phyloP scores from a whole-genome alignment of 2,329 filamentous ascomycete genomes.

The Aphanoascus verrucosus region DNA sequence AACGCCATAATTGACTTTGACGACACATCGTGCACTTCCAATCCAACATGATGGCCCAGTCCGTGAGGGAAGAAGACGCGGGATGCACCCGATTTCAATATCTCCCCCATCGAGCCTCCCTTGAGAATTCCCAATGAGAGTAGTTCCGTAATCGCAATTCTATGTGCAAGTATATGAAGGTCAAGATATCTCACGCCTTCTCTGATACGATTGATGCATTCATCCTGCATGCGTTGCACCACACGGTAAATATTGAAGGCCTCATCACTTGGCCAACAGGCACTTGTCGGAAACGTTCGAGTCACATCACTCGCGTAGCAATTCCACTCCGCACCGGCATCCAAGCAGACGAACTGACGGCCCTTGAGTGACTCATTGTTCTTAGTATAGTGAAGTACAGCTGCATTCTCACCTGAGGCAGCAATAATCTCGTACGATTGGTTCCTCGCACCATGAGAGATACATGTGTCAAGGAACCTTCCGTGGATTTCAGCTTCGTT shows the following conservation, averaged over 20 bases:
- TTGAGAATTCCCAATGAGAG: slow-evolving; percentile 63
- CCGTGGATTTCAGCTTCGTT: slow-evolving; percentile 80
- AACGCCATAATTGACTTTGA: slow-evolving; percentile 25
- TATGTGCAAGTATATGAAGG: slow-evolving; percentile 68
- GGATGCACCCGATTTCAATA: slow-evolving; percentile 30
- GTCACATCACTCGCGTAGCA: slow-evolving; percentile 69
- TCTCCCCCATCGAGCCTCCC: slow-evolving; percentile 46
- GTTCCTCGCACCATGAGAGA: slow-evolving; percentile 63
- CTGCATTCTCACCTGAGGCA: slow-evolving; percentile 66
- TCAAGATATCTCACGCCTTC: slow-evolving; percentile 70
- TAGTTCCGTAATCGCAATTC: slow-evolving; percentile 70
- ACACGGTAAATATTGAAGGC: slow-evolving; percentile 67
- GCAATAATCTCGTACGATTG: slow-evolving; percentile 85
- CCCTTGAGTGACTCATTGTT: slow-evolving; percentile 60
- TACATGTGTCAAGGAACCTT: slow-evolving; percentile 64
- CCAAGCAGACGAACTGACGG: slow-evolving; percentile 71
- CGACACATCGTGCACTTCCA: slow-evolving; percentile 38
- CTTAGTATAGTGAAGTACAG: slow-evolving; percentile 77
- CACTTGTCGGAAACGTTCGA: slow-evolving; percentile 71
- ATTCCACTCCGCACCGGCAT: slow-evolving; percentile 68
- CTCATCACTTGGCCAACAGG: slow-evolving; percentile 51
- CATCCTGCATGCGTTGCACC: slow-evolving; percentile 76
- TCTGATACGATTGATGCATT: slow-evolving; percentile 62
- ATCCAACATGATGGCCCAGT: slow-evolving; percentile 49
- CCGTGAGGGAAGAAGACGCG: slow-evolving; percentile 36